Evolutionary conservation across 2,329 filamentous ascomycete species (phyloP).

Genomic region (Penicillium expansum): DNA sequence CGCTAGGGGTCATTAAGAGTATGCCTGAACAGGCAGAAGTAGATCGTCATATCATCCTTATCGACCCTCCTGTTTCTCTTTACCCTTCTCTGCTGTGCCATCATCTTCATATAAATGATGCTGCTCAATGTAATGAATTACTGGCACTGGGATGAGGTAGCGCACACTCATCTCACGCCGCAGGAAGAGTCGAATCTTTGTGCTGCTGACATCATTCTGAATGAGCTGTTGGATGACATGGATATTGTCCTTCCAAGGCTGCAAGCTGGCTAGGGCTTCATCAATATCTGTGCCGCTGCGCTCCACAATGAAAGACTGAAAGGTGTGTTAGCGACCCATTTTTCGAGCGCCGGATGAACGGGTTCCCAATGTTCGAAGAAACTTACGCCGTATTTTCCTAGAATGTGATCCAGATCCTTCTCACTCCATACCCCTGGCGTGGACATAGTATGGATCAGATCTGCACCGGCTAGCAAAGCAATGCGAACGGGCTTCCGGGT

Average conservation of each 20-base stretch:
- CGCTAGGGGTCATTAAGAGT: conserved; percentile 11
- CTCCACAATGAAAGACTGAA: conserved; percentile 74
- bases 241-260: conserved; percentile 81
- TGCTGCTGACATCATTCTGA: conserved; percentile 78
- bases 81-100: conserved; percentile 36
- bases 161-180: conserved; percentile 78
- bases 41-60: conserved; percentile 24
- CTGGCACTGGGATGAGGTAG: conserved; percentile 70
- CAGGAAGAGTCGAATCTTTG: conserved; percentile 77
- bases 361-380: background rate
- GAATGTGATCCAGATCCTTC: conserved; percentile 81
- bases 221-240: conserved; percentile 87
- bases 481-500: conserved; percentile 67
- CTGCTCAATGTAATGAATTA: conserved; percentile 71
- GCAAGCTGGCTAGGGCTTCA: conserved; percentile 76
- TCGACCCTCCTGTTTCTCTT: conserved; percentile 27
- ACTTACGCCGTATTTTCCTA: conserved; percentile 69
- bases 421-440: conserved; percentile 73
- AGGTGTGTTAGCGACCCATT: background rate
- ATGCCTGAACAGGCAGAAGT: background rate
- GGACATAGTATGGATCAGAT: conserved; percentile 72
- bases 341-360: no score
- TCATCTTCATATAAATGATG: conserved; percentile 63
- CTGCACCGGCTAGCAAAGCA: conserved; percentile 75
- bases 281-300: conserved; percentile 84